Base-by-base conservation (phyloP, 805 yeast genomes). In the Saturnispora halmiae region DNA sequence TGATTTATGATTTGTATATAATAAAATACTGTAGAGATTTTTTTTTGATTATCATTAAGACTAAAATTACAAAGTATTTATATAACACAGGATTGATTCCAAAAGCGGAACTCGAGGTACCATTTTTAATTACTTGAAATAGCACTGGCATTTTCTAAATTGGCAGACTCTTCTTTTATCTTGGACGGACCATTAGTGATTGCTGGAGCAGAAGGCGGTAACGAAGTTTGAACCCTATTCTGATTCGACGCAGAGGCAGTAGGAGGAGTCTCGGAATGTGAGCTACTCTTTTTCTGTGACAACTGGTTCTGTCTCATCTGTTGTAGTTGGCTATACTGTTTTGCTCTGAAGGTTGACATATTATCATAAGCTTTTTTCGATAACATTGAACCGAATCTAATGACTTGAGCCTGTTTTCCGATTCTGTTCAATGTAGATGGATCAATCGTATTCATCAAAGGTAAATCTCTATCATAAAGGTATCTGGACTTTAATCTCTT, bases 351-450 rank as follows among this genome's bases (percentile, higher is more conserved):
- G 71, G 41, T 83, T 77, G 16, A 88, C 81, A 55, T 87, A 86
- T 51, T 85, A 40, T 87, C 96, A 55, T 83, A 83, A 0, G 96
- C 79, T 59, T 88, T 90, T 4, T 92, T 76, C 31, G 87, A 67
- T 25, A 90, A 62, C 96, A 87, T 87, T 6, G 94, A 76, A 7
- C 96, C 95, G 61, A 88, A 88, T 45, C 96, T 68, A 24, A 90
- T 83, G 1, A 83, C 79, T 60, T 88, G 96, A 1, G 96, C 87
- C 38, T 79, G 90, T 40, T 80, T 80, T 11, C 86, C 75, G 31
- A 88, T 85, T 47, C 82, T 81, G 55, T 88, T 88, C 51, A 88
- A 68, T 41, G 73, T 71, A 0, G 95, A 78, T 0, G 96, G 96
- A 58, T 86, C 95, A 44, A 84, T 67, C 27, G 81, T 82, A 31